Evolutionary conservation across 768 basidiomycete genomes (phyloP).

Genomic region (Pulveroboletus sp.): DNA sequence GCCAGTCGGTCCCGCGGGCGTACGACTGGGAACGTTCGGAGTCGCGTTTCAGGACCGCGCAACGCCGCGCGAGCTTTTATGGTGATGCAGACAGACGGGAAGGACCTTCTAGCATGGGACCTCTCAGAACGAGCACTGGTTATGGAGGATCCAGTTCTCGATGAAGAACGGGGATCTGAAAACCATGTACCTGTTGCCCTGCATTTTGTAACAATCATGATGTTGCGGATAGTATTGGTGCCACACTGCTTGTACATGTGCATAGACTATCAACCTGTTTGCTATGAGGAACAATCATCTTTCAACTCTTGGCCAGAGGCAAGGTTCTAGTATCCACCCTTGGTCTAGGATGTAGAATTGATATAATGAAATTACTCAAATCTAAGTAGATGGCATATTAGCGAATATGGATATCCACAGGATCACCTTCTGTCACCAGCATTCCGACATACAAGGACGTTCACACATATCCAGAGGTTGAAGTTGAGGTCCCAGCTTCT

Average conservation of each 20-base stretch:
- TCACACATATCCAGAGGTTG: slow-evolving; percentile 4
- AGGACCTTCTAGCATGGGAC: slow-evolving; percentile 65
- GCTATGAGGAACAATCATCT: too few species aligned
- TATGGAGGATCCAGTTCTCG: slow-evolving; percentile 76
- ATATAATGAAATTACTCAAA: not conserved
- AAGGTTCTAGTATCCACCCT: not conserved
- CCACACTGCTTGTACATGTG: too few species aligned
- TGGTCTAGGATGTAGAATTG: not conserved
- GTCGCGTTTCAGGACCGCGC: slow-evolving; percentile 26
- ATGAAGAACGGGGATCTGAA: slow-evolving; percentile 32
- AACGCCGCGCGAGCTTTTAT: slow-evolving; percentile 24
- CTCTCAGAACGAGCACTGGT: slow-evolving; percentile 75
- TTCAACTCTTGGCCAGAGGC: not conserved
- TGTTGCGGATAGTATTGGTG: not conserved
- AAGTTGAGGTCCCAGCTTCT: slow-evolving; percentile 7
- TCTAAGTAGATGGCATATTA: slow-evolving; percentile 13
- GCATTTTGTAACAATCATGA: not conserved
- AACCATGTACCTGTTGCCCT: not conserved
- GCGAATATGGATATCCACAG: slow-evolving; percentile 14
- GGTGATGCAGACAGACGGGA: slow-evolving; percentile 56
- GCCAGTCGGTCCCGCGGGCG: slow-evolving; percentile 24
- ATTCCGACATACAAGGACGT: not conserved
- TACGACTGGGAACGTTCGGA: slow-evolving; percentile 63
- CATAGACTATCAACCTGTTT: too few species aligned
- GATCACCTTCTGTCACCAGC: not conserved